phyloP scores from a whole-genome alignment of 208 protist species.

The Trypanosoma cruzi region DNA sequence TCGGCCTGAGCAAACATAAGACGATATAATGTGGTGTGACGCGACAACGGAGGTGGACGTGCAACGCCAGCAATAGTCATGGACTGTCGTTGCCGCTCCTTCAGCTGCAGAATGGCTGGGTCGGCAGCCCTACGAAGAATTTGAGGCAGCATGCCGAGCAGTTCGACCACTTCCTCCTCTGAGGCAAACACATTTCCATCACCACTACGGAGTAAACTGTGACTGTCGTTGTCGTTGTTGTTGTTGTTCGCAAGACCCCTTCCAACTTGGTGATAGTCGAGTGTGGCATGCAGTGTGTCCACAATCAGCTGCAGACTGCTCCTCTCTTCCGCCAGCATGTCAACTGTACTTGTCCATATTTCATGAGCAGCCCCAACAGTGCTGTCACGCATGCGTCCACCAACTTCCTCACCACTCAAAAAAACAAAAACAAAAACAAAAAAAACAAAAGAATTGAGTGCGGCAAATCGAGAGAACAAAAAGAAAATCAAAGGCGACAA shows the following conservation, averaged over 20 bases:
- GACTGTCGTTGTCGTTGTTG: background rate
- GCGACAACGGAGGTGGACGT: constrained; percentile 12
- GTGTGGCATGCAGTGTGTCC: constrained; percentile 5
- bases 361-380: background rate
- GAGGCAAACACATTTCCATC: constrained; percentile 2
- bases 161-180: constrained; percentile 15
- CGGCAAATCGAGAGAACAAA: too few relatives aligned
- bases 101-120: background rate
- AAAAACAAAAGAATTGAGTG: too few relatives aligned
- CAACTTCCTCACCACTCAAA: background rate
- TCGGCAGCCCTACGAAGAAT: constrained; percentile 4
- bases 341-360: background rate
- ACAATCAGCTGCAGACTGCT: constrained; percentile 17
- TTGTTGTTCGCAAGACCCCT: background rate
- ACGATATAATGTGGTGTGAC: constrained; percentile 14
- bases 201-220: background rate
- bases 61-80: background rate
- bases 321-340: constrained; percentile 16
- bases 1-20: constrained; percentile 6
- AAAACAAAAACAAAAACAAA: too few relatives aligned
- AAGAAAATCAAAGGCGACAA: too few relatives aligned
- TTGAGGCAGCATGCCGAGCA: constrained; percentile 18
- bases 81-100: constrained; percentile 13
- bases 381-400: background rate
- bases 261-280: background rate